phyloP scores from a whole-genome alignment of 495 filamentous ascomycete species.

The Penicillium malachiteum region DNA sequence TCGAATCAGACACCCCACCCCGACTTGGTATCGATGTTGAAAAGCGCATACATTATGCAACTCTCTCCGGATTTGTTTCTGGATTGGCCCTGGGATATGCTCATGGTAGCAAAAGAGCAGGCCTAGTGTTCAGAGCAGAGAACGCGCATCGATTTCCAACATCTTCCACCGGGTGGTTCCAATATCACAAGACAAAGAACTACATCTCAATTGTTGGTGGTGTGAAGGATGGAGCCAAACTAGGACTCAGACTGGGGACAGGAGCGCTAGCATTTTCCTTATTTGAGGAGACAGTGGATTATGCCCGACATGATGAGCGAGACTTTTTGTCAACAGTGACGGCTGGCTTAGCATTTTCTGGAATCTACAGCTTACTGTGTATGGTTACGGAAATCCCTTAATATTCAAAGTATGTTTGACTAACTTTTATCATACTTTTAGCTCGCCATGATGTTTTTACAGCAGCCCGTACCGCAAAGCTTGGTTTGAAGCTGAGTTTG shows the following conservation, averaged over 20 bases:
- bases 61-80: slow-evolving; percentile 56
- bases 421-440: slow-evolving; percentile 33
- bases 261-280: slow-evolving; percentile 67
- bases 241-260: slow-evolving; percentile 66
- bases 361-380: slow-evolving; percentile 87
- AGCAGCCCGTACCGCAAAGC: slow-evolving; percentile 79
- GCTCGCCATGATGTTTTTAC: slow-evolving; percentile 80
- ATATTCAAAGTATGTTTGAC: neutral
- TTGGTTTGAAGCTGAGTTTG: slow-evolving; percentile 74
- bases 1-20: slow-evolving; percentile 42
- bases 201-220: slow-evolving; percentile 76
- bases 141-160: slow-evolving; percentile 89
- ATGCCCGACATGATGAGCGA: slow-evolving; percentile 52
- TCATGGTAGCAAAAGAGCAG: slow-evolving; percentile 69
- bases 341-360: slow-evolving; percentile 77
- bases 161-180: slow-evolving; percentile 83
- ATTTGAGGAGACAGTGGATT: slow-evolving; percentile 83
- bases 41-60: slow-evolving; percentile 62
- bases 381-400: slow-evolving; percentile 27
- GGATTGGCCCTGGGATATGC: slow-evolving; percentile 69
- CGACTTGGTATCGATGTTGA: slow-evolving; percentile 66
- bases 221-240: slow-evolving; percentile 69
- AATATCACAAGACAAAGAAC: slow-evolving; percentile 97
- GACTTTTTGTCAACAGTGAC: slow-evolving; percentile 32
- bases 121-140: slow-evolving; percentile 85